A percentile compares a stretch with the other conserved stretches of the same genome.
Conservation (phyloP, 495 filamentous ascomycete species). For the Zalerion maritima region DNA sequence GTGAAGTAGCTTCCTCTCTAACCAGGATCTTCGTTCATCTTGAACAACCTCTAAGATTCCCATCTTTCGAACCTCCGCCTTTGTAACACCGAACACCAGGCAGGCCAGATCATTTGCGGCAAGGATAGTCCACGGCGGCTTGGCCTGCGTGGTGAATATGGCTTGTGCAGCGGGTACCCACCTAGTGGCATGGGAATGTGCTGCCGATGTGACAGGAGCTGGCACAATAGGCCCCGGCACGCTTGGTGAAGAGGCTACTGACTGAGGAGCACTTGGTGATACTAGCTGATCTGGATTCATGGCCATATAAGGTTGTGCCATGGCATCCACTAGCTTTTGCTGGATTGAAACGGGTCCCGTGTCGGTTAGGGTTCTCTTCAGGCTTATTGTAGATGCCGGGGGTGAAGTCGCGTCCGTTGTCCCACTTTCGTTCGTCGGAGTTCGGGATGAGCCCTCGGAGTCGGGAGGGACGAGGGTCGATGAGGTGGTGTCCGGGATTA, state of each 20-base stretch:
- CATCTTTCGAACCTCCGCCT: conserved; percentile 83
- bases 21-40: conserved; percentile 73
- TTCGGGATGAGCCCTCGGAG: conserved; percentile 41
- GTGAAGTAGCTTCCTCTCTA: conserved; percentile 68
- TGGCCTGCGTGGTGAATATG: conserved; percentile 84
- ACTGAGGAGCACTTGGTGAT: conserved; percentile 26
- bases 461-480: no score
- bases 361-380: conserved; percentile 85
- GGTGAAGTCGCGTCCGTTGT: conserved; percentile 38
- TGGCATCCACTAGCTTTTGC: conserved; percentile 71
- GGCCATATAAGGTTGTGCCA: conserved; percentile 68
- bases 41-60: conserved; percentile 91
- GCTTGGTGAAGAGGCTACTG: conserved; percentile 17
- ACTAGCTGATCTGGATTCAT: conserved; percentile 28
- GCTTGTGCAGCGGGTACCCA: conserved; percentile 88
- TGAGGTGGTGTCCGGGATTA: no score
- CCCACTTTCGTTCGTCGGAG: conserved; percentile 38
- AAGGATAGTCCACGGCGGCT: conserved; percentile 84
- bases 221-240: conserved; percentile 19
- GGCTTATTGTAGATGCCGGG: conserved; percentile 44
- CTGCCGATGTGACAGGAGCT: no score
- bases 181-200: conserved; percentile 76
- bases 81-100: conserved; percentile 87
- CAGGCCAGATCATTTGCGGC: conserved; percentile 96
- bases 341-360: conserved; percentile 53